Conservation (phyloP, 106 monocot genomes). For the Dioscorea zingiberensis region DNA sequence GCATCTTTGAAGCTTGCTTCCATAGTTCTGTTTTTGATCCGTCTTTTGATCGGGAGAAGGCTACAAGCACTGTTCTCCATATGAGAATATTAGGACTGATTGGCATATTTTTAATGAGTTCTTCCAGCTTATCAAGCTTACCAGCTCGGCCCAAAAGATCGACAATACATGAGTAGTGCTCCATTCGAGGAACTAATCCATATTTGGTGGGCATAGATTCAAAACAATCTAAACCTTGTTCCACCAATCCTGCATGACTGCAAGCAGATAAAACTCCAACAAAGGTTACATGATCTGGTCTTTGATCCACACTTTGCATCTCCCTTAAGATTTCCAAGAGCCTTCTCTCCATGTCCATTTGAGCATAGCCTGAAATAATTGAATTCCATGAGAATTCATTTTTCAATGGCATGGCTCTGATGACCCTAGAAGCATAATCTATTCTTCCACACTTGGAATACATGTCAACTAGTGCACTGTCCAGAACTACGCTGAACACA, state of each 20-base stretch:
- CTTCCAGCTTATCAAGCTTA: constrained; percentile 47
- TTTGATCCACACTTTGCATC: constrained; percentile 32
- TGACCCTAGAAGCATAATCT: constrained; percentile 61
- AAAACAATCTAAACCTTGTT: constrained; percentile 54
- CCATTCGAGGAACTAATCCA: constrained; percentile 44
- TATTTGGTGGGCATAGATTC: constrained; percentile 46
- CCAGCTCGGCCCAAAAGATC: constrained; percentile 72
- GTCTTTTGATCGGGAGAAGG: constrained; percentile 48
- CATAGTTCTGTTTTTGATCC: constrained; percentile 26
- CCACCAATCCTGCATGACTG: constrained; percentile 76
- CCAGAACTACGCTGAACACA: constrained; percentile 66
- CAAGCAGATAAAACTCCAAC: constrained; percentile 77
- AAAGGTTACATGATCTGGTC: constrained; percentile 72
- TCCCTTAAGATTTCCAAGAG: constrained; percentile 51
- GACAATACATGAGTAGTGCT: constrained; percentile 77
- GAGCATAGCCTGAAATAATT: constrained; percentile 83
- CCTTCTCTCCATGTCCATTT: constrained; percentile 57
- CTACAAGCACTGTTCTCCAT: constrained; percentile 76
- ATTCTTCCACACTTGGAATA: constrained; percentile 85
- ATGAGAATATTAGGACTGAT: constrained; percentile 58
- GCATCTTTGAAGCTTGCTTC: constrained; percentile 59
- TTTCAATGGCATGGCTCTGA: constrained; percentile 46
- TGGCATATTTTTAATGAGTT: constrained; percentile 58
- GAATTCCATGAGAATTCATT: constrained; percentile 87
- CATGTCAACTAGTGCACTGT: constrained; percentile 86